phyloP scores from a whole-genome alignment of 2,329 filamentous ascomycete species.

The Coniochaeta hoffmannii region DNA sequence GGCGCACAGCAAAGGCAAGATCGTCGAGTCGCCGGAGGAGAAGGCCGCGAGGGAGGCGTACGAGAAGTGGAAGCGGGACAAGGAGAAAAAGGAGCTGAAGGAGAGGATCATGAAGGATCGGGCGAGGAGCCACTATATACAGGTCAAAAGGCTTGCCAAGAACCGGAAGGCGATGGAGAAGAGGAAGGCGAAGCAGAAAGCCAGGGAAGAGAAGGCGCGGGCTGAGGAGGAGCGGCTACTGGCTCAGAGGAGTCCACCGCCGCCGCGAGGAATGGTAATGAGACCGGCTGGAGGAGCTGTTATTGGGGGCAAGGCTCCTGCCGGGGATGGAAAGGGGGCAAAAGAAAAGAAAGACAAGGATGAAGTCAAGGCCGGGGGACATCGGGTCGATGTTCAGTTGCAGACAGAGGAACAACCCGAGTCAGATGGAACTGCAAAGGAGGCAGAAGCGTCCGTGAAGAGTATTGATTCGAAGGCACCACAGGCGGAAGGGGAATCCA shows the following conservation, averaged over 20 bases:
- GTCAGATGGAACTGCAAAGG: background rate
- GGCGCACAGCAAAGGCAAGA: slow-evolving; percentile 51
- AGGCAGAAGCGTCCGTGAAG: background rate
- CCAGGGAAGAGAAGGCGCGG: slow-evolving; percentile 15
- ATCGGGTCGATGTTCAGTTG: background rate
- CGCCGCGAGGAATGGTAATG: slow-evolving; percentile 4
- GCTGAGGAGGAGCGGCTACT: slow-evolving; percentile 9
- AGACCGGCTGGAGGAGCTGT: background rate
- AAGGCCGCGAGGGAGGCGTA: slow-evolving; percentile 42
- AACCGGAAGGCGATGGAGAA: slow-evolving; percentile 22
- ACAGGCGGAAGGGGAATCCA: background rate
- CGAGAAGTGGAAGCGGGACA: slow-evolving; percentile 34
- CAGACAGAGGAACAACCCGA: slow-evolving; percentile 18
- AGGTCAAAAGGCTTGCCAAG: slow-evolving; percentile 31
- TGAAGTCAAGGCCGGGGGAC: background rate
- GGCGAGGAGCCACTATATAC: slow-evolving; percentile 21
- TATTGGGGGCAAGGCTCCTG: background rate
- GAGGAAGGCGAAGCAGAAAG: slow-evolving; percentile 29
- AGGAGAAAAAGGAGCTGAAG: slow-evolving; percentile 38
- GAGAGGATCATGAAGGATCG: slow-evolving; percentile 28
- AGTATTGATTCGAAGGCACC: background rate
- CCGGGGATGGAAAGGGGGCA: slow-evolving; percentile 14
- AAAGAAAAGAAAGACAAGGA: slow-evolving; percentile 19
- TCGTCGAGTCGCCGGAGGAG: slow-evolving; percentile 40
- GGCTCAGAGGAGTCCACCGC: slow-evolving; percentile 7